Evolutionary conservation across 169 alveolate species (phyloP), one percentile per base, ranked within the genome.

Genomic region (Plasmodium adleri): DNA sequence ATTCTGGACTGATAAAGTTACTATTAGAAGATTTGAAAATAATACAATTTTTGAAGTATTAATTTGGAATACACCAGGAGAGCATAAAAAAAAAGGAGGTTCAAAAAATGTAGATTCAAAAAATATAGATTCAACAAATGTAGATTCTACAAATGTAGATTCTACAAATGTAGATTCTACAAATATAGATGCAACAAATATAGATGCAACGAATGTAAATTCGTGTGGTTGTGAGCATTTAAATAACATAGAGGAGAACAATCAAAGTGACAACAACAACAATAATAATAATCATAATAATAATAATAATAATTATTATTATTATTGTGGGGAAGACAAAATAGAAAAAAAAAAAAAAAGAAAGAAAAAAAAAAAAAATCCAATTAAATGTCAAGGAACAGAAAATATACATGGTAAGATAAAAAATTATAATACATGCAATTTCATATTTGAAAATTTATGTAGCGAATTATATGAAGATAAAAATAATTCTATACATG

Each of bases 11-110:
- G 66, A 76, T 39, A 76, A 62, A 5, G 88, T 26, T 47, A 49
- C 49, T 12, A 64, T 76, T 4, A 76, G 66, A 58, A 22, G 88
- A 22, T 76, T 76, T 64, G 88, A 76, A 64, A 76, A 76, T 17
- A 76, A 76, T 47, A 76, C 88, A 0, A 76, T 76, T 26, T 76
- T 63, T 76, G 88, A 76, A 20, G 75, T 76, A 17, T 22, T 76
- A 5, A 7, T 47, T 49, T 76, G 88, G 88, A 62, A 76, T 39
- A 62, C 2, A 32, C 88, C 88, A 5, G 88, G 47, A 17, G 50
- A 12, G 54, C 47, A 12, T 75, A 3, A n/a, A 3, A 6, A 47
- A 2, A 50, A 54, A 20, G 28, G 39, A 17, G 7, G 7, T 8
- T 0, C 8, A 39, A 75, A 2, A 20, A 20, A 12, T 12, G 56